phyloP scores from a whole-genome alignment of 768 basidiomycete species.

The Lyophyllum decastes region DNA sequence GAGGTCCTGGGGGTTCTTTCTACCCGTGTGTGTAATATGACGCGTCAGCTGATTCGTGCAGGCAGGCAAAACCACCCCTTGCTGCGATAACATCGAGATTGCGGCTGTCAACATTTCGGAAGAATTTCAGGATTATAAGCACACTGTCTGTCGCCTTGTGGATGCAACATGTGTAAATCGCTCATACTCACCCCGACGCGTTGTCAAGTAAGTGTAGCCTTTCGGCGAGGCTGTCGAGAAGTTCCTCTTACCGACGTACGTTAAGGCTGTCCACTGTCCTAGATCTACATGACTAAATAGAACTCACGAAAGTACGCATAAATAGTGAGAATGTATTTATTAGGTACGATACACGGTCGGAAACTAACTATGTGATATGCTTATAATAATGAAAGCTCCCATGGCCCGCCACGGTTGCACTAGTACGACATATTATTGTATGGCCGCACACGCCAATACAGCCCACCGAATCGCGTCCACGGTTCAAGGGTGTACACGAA shows the following conservation, averaged over 20 bases:
- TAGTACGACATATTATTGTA: constrained; percentile 17
- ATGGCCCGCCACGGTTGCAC: neutral
- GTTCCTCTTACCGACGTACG: no score
- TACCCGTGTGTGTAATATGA: neutral
- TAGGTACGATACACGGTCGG: no score
- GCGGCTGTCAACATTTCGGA: neutral
- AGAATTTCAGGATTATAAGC: neutral
- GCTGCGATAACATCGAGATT: constrained; percentile 4
- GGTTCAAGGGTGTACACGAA: constrained; percentile 55
- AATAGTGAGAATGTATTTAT: no score
- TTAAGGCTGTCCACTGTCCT: no score
- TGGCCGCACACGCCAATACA: constrained; percentile 43
- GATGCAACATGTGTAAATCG: no score
- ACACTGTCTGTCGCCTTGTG: neutral
- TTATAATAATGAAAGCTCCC: neutral
- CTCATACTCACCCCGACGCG: no score
- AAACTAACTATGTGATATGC: neutral
- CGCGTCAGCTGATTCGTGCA: constrained; percentile 1
- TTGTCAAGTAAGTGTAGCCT: no score
- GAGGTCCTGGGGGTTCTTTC: neutral
- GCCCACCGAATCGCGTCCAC: constrained; percentile 44
- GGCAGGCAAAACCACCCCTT: neutral
- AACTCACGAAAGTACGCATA: no score
- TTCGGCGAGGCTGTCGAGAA: no score
- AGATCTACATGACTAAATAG: no score